Base-by-base conservation (phyloP, 805 yeast genomes). In the Candida khao-thaluensis region DNA sequence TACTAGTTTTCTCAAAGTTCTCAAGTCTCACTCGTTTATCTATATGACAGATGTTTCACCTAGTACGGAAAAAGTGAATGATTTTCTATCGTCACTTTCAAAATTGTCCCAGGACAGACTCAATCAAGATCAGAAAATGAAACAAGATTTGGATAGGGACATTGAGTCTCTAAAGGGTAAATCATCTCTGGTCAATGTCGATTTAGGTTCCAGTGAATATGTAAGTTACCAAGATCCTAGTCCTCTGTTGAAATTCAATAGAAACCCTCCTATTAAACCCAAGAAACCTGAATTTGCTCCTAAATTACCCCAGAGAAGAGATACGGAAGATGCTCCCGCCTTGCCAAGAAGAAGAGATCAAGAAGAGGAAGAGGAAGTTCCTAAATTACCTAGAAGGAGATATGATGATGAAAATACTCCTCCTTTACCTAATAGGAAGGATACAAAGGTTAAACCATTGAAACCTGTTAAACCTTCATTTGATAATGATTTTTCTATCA, bases 11-110 rank as follows among this genome's bases (percentile, higher is more conserved):
- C 23, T 37, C 22, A 10, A n/a, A 10, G 12, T 33, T 20, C 37
- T 23, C 37, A 24, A 21, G 7, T 20, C 26, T 30, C 35, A 30
- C 37, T 33, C 18, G 17, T 11, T 23, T 20, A 16, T 20, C 30
- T n/a, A 8, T 16, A 37, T 37, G 39, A 17, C 34, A 14, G n/a
- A 30, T 14, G 41, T 40, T 5, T 46, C 50, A 8, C 49, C 47
- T 4, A 32, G 34, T 14, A 39, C 56, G 12, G 46, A 54, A 18
- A 59, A 61, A 28, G 72, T 68, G 10, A 64, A 67, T 41, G 70
- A 65, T 41, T 68, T 68, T 38, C 49, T 68, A 27, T 50, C 62
- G 7, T 54, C 54, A 24, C 45, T 67, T 15, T 67, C 72, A 4
- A 53, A 57, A 34, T 43, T 67, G 6, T 64, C 71, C 1, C 71